Evolutionary conservation across 2,329 filamentous ascomycete genomes (phyloP).

Genomic region (Paraconiothyrium sp.): DNA sequence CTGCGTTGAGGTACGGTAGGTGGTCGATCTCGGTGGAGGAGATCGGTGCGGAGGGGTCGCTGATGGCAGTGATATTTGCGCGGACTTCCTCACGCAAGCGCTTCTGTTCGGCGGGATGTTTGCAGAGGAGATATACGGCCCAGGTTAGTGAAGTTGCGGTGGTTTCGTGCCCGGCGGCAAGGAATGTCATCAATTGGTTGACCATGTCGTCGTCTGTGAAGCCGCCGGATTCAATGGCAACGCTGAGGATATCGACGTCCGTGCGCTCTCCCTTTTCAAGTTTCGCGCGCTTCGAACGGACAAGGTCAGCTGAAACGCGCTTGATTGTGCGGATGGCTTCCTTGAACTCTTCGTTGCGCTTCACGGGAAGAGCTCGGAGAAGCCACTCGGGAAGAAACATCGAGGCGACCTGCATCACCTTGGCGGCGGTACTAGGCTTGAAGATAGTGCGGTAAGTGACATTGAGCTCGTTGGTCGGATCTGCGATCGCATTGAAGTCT

Average conservation of each 20-base stretch:
- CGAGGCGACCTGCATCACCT: conserved; percentile 66
- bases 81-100: conserved; percentile 63
- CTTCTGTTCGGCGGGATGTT: conserved; percentile 59
- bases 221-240: conserved; percentile 77
- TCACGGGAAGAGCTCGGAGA: conserved; percentile 70
- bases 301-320: conserved; percentile 71
- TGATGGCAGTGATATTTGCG: conserved; percentile 55
- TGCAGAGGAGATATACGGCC: conserved; percentile 63
- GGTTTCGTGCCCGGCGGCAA: conserved; percentile 73
- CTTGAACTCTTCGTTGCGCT: conserved; percentile 66
- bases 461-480: conserved; percentile 63
- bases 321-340: conserved; percentile 57
- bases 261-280: conserved; percentile 56
- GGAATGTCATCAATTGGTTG: conserved; percentile 90
- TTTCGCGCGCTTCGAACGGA: conserved; percentile 73
- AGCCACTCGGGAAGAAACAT: conserved; percentile 72
- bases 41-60: conserved; percentile 52
- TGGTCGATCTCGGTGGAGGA: conserved; percentile 70
- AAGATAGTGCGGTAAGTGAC: conserved; percentile 63
- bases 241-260: conserved; percentile 79
- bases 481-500: conserved; percentile 63
- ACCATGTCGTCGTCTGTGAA: conserved; percentile 84
- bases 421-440: conserved; percentile 58
- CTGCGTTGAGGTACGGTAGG: conserved; percentile 78
- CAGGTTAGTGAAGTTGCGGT: conserved; percentile 64